Percentiles rank a stretch among this genome's conserved stretches.
Evolutionary conservation across 2,329 filamentous ascomycete species (phyloP).

Genomic region (Fusarium mexicanum): DNA sequence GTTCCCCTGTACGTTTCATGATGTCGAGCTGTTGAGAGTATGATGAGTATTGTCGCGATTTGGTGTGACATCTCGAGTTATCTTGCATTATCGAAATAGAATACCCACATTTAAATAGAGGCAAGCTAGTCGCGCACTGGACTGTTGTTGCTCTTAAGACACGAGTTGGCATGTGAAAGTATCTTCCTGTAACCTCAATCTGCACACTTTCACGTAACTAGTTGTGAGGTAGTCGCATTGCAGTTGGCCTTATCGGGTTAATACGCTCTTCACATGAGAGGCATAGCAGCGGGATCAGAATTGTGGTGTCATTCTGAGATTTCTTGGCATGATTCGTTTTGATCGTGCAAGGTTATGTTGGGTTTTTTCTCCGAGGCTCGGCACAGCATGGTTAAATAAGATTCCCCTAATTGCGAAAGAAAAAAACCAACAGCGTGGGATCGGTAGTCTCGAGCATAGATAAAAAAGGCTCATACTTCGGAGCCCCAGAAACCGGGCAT

Average conservation of each 20-base stretch:
- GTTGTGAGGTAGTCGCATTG: background rate
- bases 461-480: constrained; percentile 6
- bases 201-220: background rate
- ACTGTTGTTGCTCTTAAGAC: background rate
- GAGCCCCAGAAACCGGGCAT: constrained; percentile 32
- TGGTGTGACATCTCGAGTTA: background rate
- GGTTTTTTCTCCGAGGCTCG: constrained; percentile 17
- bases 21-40: background rate
- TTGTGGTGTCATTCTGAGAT: constrained; percentile 11
- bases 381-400: background rate
- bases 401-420: constrained; percentile 13
- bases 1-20: background rate
- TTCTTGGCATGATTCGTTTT: constrained; percentile 15
- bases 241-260: constrained; percentile 9
- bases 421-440: constrained; percentile 19
- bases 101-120: background rate
- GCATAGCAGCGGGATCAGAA: background rate
- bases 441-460: constrained; percentile 10
- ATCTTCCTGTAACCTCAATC: background rate
- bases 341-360: background rate
- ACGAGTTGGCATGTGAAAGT: constrained; percentile 20
- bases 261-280: constrained; percentile 6
- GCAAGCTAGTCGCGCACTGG: background rate
- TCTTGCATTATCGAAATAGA: background rate
- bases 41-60: background rate